These are phyloP conservation scores for Cajanus cajan DNA, from an alignment of 306 rosid genomes.

Conservation along the genomic window DNA sequence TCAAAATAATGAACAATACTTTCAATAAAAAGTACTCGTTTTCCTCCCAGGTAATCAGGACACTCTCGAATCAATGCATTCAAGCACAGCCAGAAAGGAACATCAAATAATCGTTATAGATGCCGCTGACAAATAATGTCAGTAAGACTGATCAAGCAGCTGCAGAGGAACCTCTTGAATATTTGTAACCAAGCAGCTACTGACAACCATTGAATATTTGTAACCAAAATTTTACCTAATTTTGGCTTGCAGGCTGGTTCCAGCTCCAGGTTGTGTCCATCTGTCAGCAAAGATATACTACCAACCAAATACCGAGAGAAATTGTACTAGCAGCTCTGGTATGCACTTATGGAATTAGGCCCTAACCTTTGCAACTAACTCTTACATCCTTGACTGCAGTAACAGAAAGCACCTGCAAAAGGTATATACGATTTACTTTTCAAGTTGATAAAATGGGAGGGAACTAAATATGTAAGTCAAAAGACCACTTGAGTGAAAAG, in stretches of 20 bases:
- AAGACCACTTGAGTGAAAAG: background rate
- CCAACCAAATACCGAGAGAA: background rate
- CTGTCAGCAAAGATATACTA: background rate
- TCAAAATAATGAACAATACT: background rate
- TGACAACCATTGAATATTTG: background rate
- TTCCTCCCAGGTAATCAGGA: background rate
- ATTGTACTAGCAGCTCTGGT: background rate
- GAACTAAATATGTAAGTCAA: background rate
- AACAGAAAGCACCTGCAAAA: conserved; percentile 15
- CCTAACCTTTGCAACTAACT: background rate
- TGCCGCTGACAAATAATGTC: background rate
- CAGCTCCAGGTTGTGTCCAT: background rate
- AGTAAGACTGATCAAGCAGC: background rate
- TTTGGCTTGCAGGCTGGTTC: background rate
- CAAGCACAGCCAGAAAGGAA: background rate
- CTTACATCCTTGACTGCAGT: background rate
- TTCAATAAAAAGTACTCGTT: background rate
- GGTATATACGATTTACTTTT: background rate
- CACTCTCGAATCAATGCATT: background rate
- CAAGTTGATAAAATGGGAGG: background rate
- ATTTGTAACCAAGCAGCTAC: too few relatives aligned
- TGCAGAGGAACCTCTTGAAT: background rate
- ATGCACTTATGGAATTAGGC: background rate
- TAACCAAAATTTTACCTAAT: background rate
- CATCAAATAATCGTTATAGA: background rate